phyloP scores from a whole-genome alignment of 306 rosid genomes.

The Cucurbita pepo region DNA sequence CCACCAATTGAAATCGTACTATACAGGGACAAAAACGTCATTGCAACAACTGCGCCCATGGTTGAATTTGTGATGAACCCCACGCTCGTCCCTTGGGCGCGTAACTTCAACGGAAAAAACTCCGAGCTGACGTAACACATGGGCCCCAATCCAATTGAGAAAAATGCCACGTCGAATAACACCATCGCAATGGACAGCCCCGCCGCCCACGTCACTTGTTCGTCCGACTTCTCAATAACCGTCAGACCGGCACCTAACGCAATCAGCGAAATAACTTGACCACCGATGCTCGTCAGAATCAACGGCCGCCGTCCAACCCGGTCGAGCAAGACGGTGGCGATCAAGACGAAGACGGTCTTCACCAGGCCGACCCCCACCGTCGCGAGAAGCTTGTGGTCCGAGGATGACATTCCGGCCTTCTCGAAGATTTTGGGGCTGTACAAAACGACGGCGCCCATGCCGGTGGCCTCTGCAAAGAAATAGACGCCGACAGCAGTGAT shows the following conservation, averaged over 20 bases:
- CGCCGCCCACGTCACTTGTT: conserved; percentile 36
- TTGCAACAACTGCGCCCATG: conserved; percentile 46
- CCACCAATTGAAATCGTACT: conserved; percentile 45
- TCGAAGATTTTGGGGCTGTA: conserved; percentile 58
- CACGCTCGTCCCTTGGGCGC: conserved; percentile 61
- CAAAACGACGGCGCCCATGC: conserved; percentile 63
- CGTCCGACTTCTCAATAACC: neutral
- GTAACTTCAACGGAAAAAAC: conserved; percentile 56
- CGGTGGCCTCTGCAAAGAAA: conserved; percentile 58
- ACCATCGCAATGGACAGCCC: conserved; percentile 31
- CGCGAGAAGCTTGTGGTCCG: conserved; percentile 15
- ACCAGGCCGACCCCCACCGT: conserved; percentile 67
- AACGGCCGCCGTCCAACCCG: conserved; percentile 57
- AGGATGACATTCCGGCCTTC: conserved; percentile 35
- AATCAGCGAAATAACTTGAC: conserved; percentile 38
- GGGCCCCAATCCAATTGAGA: conserved; percentile 80
- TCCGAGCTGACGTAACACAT: conserved; percentile 66
- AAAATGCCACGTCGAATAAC: conserved; percentile 34
- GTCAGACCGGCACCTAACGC: conserved; percentile 19
- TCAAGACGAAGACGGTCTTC: conserved; percentile 45
- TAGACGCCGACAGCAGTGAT: conserved; percentile 45
- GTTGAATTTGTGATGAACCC: conserved; percentile 44
- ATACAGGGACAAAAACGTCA: conserved; percentile 53
- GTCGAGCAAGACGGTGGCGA: conserved; percentile 50
- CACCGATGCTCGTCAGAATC: conserved; percentile 37